phyloP scores from a whole-genome alignment of 192 early-diverging fungal genomes.

The Rhizophagus clarus region DNA sequence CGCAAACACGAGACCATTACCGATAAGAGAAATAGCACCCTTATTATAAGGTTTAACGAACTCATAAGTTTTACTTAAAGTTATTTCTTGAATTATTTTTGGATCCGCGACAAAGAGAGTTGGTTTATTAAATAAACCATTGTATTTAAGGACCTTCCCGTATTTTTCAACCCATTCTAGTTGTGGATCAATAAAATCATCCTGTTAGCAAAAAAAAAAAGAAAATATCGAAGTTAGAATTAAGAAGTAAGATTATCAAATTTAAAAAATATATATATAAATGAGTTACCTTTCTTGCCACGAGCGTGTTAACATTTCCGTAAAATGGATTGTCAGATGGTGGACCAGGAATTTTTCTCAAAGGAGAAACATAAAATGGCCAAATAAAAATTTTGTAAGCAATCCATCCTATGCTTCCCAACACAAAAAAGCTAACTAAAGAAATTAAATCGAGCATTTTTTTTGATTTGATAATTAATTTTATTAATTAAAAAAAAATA shows the following conservation, averaged over 20 bases:
- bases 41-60: slow-evolving; percentile 42
- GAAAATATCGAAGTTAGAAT: no score
- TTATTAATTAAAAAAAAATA: no score
- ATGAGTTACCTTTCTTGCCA: no score
- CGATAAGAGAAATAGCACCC: slow-evolving; percentile 40
- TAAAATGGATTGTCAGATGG: not conserved
- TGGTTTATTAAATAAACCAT: slow-evolving; percentile 44
- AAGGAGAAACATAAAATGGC: no score
- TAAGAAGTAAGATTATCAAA: not conserved
- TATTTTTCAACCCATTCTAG: slow-evolving; percentile 50
- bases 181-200: slow-evolving; percentile 36
- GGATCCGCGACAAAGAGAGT: slow-evolving; percentile 52
- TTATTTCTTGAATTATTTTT: slow-evolving; percentile 47
- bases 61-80: slow-evolving; percentile 48
- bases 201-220: no score
- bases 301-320: no score
- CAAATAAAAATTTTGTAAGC: no score
- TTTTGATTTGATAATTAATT: no score
- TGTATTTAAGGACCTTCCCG: slow-evolving; percentile 50
- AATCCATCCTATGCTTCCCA: no score
- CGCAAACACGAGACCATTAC: slow-evolving; percentile 50
- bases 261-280: no score
- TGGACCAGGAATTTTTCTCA: not conserved
- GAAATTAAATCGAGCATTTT: no score
- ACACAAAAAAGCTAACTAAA: no score